Base-by-base conservation (phyloP, 176 grass and related monocot species). In the Aegilops umbellulata region DNA sequence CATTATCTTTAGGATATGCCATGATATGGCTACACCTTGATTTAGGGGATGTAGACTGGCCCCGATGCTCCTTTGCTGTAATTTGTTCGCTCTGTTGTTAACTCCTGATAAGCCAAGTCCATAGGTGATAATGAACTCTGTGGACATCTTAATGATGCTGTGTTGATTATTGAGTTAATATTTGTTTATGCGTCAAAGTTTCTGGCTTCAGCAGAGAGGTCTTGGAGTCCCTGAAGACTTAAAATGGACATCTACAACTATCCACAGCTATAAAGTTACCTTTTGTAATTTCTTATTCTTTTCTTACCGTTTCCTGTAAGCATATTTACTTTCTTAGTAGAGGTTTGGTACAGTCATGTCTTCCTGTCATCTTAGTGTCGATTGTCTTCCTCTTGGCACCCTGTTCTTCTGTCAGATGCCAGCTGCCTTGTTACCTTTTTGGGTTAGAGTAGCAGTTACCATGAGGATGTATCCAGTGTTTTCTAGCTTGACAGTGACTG, bases 251-350 rank as follows among this genome's bases (percentile, higher is more conserved):
- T 82, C 86, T 91, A 78, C 90, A 85, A 82, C 77, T 88, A 85
- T 91, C 69, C 38, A 49, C 86, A 81, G 71, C 82, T 85, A 77
- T 81, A 91, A 85, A 91, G 86, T 91, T 85, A 51, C 70, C 86
- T 88, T 81, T 88, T 77, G 90, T 91, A 91, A 91, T 84, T 91
- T 77, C 89, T 91, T 88, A 17, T 84, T 88, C 89, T 84, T 88
- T 88, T 84, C 58, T 91, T 53, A 86, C 77, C 68, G 20, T 87
- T 87, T 75, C 42, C 35, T 80, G 60, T 84, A 80, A 91, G 29
- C 77, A 84, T 87, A 66, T 80, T 87, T 61, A 84, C 68, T 88
- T 88, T 81, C 76, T 87, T 87, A 73, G 2, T 81, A 80, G 85
- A 77, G 77, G 70, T 74, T 89, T 85, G 60, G 35, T 89, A 76